Conservation (phyloP, 768 basidiomycete species). For the Floccularia luteovirens region DNA sequence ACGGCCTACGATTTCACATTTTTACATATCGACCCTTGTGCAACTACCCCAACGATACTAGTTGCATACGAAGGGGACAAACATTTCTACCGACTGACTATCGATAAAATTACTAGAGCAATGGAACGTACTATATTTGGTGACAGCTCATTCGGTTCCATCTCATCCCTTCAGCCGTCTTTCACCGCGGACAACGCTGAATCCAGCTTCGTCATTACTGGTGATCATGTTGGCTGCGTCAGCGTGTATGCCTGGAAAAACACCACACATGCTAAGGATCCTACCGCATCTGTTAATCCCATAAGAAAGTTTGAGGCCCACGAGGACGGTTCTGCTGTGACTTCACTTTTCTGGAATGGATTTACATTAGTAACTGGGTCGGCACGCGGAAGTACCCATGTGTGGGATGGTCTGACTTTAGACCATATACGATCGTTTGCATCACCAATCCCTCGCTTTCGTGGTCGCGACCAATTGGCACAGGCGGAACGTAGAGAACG, state of each 20-base stretch:
- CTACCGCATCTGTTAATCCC: slow-evolving; percentile 19
- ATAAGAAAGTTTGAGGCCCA: slow-evolving; percentile 54
- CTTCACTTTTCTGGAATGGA: slow-evolving; percentile 55
- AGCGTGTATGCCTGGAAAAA: slow-evolving; percentile 53
- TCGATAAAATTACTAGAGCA: slow-evolving; percentile 21
- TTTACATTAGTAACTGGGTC: slow-evolving; percentile 62
- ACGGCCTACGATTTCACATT: slow-evolving; percentile 9
- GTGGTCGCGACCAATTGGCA: slow-evolving; percentile 2
- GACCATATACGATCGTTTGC: slow-evolving; percentile 47
- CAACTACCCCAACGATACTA: slow-evolving; percentile 29
- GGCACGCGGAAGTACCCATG: slow-evolving; percentile 43
- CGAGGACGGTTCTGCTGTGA: slow-evolving; percentile 49
- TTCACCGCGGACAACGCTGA: slow-evolving; percentile 28
- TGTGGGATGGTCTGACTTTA: slow-evolving; percentile 65
- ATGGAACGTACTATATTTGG: slow-evolving; percentile 39
- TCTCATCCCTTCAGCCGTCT: slow-evolving; percentile 43
- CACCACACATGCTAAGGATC: slow-evolving; percentile 5
- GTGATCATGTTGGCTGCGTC: slow-evolving; percentile 60
- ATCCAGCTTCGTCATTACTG: slow-evolving; percentile 48
- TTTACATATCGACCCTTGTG: slow-evolving; percentile 19
- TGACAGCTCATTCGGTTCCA: slow-evolving; percentile 38
- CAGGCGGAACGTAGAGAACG: slow-evolving; percentile 20
- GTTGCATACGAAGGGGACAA: slow-evolving; percentile 41
- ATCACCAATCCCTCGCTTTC: slow-evolving; percentile 25
- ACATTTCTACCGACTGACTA: slow-evolving; percentile 42